phyloP scores from a whole-genome alignment of 2,329 filamentous ascomycete species.

The Fonsecaea pugnacius region DNA sequence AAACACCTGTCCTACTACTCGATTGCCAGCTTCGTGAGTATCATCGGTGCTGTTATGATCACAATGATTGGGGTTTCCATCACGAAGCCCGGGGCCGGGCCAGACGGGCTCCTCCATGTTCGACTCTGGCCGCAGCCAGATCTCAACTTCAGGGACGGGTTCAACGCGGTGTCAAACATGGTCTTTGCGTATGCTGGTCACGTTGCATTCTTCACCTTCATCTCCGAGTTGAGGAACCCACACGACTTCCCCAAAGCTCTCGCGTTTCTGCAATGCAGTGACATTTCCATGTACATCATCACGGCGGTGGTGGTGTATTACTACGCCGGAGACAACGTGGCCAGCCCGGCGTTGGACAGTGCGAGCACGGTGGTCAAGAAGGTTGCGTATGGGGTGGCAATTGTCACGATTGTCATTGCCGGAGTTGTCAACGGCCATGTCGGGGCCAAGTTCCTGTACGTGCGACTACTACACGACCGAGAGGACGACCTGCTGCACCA shows the following conservation, averaged over 20 bases:
- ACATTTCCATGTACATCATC: constrained; percentile 67
- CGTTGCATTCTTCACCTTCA: constrained; percentile 70
- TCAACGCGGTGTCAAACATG: constrained; percentile 69
- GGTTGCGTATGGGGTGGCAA: constrained; percentile 69
- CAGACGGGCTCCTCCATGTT: constrained; percentile 74
- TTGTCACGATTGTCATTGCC: constrained; percentile 72
- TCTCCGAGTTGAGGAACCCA: constrained; percentile 67
- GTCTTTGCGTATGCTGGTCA: constrained; percentile 70
- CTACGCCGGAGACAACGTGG: constrained; percentile 65
- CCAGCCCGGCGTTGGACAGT: constrained; percentile 70
- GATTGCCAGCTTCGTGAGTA: constrained; percentile 67
- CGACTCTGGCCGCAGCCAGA: constrained; percentile 47
- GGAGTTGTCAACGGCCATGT: constrained; percentile 73
- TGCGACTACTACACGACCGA: constrained; percentile 59
- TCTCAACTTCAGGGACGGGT: constrained; percentile 59
- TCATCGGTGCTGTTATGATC: constrained; percentile 66
- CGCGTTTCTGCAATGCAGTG: constrained; percentile 62
- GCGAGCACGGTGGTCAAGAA: constrained; percentile 62
- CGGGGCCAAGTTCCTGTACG: constrained; percentile 68
- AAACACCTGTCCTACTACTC: constrained; percentile 67
- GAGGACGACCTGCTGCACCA: constrained; percentile 59
- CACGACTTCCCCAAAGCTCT: constrained; percentile 67
- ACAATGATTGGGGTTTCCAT: constrained; percentile 70
- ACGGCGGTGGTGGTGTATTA: constrained; percentile 71
- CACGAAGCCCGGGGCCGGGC: constrained; percentile 45